Conservation (phyloP, 257 asterid species). For the Misopates orontium region DNA sequence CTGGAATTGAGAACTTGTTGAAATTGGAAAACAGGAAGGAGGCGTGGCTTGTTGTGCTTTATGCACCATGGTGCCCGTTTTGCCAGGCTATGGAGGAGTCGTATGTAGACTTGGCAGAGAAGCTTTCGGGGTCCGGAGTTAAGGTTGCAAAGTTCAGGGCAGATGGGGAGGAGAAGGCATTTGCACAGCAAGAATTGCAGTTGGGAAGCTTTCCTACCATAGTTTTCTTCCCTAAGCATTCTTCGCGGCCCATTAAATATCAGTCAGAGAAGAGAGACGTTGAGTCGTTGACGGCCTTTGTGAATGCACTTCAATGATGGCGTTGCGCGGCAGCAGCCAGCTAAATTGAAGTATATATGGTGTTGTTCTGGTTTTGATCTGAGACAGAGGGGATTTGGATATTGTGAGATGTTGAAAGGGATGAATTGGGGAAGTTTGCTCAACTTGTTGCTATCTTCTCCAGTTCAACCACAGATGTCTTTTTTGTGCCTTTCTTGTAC, state of each 20-base stretch:
- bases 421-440: no score
- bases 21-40: constrained; percentile 40
- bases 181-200: constrained; percentile 63
- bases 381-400: no score
- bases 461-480: no score
- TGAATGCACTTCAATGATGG: constrained; percentile 60
- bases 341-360: not conserved
- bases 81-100: constrained; percentile 86
- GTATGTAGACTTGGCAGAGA: constrained; percentile 58
- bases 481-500: no score
- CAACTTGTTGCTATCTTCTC: no score
- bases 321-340: no score
- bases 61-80: constrained; percentile 62
- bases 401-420: no score
- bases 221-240: constrained; percentile 68
- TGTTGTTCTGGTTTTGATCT: not conserved
- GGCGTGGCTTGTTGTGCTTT: constrained; percentile 49
- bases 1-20: constrained; percentile 52
- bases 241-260: constrained; percentile 61
- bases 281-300: constrained; percentile 65
- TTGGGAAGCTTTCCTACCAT: constrained; percentile 77
- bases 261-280: constrained; percentile 81
- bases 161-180: constrained; percentile 76
- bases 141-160: constrained; percentile 77
- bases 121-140: constrained; percentile 53